Evolutionary conservation across 257 asterid genomes (phyloP).

Genomic region (Ilex aquifolium): DNA sequence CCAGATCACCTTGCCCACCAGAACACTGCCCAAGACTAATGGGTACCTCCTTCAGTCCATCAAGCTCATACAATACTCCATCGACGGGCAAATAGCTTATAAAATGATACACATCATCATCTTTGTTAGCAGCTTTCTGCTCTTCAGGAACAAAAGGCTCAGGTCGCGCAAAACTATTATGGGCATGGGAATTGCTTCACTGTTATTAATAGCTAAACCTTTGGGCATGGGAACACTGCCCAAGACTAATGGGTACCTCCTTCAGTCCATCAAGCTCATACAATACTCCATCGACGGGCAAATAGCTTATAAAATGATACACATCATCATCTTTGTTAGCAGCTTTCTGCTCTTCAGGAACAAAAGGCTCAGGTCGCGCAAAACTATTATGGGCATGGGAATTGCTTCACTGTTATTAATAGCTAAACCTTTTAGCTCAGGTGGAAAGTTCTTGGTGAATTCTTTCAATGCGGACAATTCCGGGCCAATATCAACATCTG

Average conservation of each 20-base stretch:
- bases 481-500: slow-evolving; percentile 83
- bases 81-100: slow-evolving; percentile 92
- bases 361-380: slow-evolving; percentile 93
- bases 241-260: slow-evolving; percentile 97
- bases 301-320: slow-evolving; percentile 91
- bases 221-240: no score
- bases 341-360: slow-evolving; percentile 82
- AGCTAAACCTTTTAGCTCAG: slow-evolving; percentile 90
- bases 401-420: slow-evolving; percentile 93
- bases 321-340: slow-evolving; percentile 91
- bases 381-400: slow-evolving; percentile 92
- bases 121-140: slow-evolving; percentile 77
- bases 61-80: slow-evolving; percentile 91
- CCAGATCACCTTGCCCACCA: slow-evolving; percentile 62
- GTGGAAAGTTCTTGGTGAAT: slow-evolving; percentile 84
- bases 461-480: slow-evolving; percentile 77
- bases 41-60: slow-evolving; percentile 95
- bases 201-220: slow-evolving; percentile 89
- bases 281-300: slow-evolving; percentile 86
- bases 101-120: slow-evolving; percentile 93
- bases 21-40: slow-evolving; percentile 87
- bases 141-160: slow-evolving; percentile 95
- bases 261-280: slow-evolving; percentile 98
- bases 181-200: slow-evolving; percentile 93
- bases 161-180: slow-evolving; percentile 93